These are phyloP conservation scores for Cystofilobasidium bisporidii DNA, from an alignment of 768 basidiomycete genomes.

Conservation along the genomic window DNA sequence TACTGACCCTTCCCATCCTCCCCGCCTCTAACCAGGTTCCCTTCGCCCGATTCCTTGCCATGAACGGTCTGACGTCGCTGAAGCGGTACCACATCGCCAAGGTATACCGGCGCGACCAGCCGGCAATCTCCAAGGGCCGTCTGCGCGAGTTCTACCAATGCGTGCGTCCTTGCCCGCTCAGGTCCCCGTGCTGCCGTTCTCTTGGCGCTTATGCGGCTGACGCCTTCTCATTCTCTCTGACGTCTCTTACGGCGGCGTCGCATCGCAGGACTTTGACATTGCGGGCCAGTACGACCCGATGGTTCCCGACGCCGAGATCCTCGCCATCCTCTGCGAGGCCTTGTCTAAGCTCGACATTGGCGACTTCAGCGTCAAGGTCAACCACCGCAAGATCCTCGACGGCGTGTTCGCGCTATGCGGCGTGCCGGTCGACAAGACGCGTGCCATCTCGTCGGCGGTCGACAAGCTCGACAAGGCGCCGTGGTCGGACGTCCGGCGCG, in stretches of 20 bases:
- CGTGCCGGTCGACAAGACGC: conserved; percentile 77
- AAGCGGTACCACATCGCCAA: conserved; percentile 99
- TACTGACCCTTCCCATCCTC: too few species aligned
- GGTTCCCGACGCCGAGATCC: conserved; percentile 91
- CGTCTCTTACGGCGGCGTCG: not conserved
- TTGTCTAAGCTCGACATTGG: conserved; percentile 77
- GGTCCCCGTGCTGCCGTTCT: too few species aligned
- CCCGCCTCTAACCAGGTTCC: too few species aligned
- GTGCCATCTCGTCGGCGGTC: conserved; percentile 87
- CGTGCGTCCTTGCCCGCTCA: too few species aligned
- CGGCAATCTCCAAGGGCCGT: conserved; percentile 93
- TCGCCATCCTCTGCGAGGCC: conserved; percentile 71
- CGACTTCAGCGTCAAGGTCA: conserved; percentile 92
- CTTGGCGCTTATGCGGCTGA: too few species aligned
- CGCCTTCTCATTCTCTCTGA: too few species aligned
- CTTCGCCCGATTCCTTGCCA: conserved; percentile 86
- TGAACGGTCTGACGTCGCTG: conserved; percentile 67
- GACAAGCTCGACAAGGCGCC: conserved; percentile 98
- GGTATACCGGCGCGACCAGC: conserved; percentile 91
- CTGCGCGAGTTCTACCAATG: conserved; percentile 99
- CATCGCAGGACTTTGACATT: conserved; percentile 80
- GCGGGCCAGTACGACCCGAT: conserved; percentile 86
- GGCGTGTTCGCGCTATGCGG: conserved; percentile 96
- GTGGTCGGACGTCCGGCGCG: conserved; percentile 84
- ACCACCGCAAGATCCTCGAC: conserved; percentile 93